These are phyloP conservation scores for Actinomucor elegans DNA, from an alignment of 371 early-diverging fungal species.

Conservation along the genomic window DNA sequence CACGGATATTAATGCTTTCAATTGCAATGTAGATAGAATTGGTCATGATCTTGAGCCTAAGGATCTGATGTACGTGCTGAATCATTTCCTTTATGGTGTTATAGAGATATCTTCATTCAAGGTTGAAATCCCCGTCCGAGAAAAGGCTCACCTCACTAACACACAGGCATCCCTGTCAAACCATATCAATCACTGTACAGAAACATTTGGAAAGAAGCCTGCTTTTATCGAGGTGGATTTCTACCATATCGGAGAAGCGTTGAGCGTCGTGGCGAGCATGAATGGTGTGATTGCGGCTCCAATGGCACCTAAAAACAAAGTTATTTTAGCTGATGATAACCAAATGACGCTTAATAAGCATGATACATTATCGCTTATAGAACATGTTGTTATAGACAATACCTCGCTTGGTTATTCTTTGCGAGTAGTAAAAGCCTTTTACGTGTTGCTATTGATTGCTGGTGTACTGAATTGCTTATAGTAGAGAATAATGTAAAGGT, in stretches of 20 bases:
- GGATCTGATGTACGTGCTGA: constrained; percentile 53
- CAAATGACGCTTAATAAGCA: not conserved
- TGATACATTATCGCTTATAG: not conserved
- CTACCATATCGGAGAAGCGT: constrained; percentile 57
- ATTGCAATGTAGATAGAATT: constrained; percentile 58
- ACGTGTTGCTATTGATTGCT: too few species aligned
- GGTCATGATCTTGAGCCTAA: constrained; percentile 9
- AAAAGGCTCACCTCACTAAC: constrained; percentile 41
- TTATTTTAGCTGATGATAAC: too few species aligned
- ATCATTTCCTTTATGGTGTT: constrained; percentile 53
- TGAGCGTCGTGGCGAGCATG: constrained; percentile 47
- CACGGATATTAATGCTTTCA: constrained; percentile 24
- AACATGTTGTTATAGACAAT: constrained; percentile 12
- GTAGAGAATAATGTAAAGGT: too few species aligned
- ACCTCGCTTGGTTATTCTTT: too few species aligned
- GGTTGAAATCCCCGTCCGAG: constrained; percentile 36
- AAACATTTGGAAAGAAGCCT: constrained; percentile 45
- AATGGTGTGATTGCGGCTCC: constrained; percentile 48
- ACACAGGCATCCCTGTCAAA: constrained; percentile 18
- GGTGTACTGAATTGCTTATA: too few species aligned
- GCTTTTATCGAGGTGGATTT: constrained; percentile 77
- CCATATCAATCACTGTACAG: constrained; percentile 40
- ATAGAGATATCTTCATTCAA: constrained; percentile 26
- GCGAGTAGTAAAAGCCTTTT: too few species aligned
- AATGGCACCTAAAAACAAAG: not conserved